Evolutionary conservation across 768 basidiomycete genomes (phyloP).

Genomic region (Suillus spraguei): DNA sequence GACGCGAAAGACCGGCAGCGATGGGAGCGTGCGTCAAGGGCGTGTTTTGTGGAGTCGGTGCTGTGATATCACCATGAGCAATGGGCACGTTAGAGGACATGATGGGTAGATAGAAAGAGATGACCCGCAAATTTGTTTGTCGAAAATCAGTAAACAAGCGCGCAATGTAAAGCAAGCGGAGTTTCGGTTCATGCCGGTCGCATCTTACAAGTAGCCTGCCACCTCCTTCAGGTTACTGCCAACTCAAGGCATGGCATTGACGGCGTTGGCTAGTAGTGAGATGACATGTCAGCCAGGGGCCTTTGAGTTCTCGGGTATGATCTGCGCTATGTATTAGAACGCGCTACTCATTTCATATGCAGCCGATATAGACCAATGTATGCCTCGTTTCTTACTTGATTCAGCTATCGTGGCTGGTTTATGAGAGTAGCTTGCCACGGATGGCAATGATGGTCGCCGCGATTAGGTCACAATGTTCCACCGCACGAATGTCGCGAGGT

Average conservation of each 20-base stretch:
- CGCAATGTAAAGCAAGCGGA: conserved; percentile 31
- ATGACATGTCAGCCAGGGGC: neutral
- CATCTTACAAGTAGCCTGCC: conserved; percentile 5
- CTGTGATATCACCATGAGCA: conserved; percentile 60
- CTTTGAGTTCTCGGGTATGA: neutral
- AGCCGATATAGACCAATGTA: neutral
- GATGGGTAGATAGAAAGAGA: conserved; percentile 31
- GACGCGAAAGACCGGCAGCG: conserved; percentile 76
- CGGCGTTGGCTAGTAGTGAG: neutral
- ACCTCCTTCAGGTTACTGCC: conserved; percentile 1
- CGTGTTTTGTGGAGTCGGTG: conserved; percentile 96
- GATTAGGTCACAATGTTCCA: neutral
- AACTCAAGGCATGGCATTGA: conserved; percentile 6
- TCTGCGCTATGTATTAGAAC: neutral
- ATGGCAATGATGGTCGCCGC: neutral
- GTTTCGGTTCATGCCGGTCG: conserved; percentile 37
- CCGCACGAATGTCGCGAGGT: neutral
- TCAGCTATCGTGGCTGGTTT: conserved; percentile 6
- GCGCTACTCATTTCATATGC: neutral
- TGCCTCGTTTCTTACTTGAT: conserved; percentile 8
- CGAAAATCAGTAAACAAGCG: conserved; percentile 27
- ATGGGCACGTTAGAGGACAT: conserved; percentile 79
- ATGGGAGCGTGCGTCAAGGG: conserved; percentile 84
- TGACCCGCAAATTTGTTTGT: conserved; percentile 20
- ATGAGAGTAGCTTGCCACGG: neutral